phyloP scores from a whole-genome alignment of 2,329 filamentous ascomycete genomes.

The Cyphellophora europaea region DNA sequence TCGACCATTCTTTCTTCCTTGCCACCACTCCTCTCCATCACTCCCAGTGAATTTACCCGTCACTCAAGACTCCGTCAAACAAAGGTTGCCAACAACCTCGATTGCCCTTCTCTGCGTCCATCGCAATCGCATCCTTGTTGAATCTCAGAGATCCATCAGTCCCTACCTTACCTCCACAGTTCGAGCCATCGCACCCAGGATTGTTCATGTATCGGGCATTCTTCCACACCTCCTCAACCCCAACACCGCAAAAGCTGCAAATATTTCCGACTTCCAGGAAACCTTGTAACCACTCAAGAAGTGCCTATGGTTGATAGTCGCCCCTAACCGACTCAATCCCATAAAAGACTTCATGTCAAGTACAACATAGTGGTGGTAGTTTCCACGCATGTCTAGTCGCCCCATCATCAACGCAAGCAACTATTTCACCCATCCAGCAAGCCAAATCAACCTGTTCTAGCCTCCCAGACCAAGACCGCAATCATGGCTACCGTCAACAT shows the following conservation, averaged over 20 bases:
- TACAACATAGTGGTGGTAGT: conserved; percentile 17
- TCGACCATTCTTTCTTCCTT: too few species aligned
- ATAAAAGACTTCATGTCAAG: conserved; percentile 18
- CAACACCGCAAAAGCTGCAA: conserved; percentile 90
- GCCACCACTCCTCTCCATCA: too few species aligned
- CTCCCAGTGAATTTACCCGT: too few species aligned
- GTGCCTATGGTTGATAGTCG: conserved; percentile 69
- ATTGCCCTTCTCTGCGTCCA: too few species aligned
- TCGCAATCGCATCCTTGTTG: too few species aligned
- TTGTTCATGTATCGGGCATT: conserved; percentile 99
- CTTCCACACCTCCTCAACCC: conserved; percentile 88
- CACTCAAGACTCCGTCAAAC: too few species aligned
- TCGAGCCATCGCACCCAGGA: too few species aligned
- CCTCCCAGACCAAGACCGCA: conserved; percentile 33
- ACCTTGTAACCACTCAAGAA: conserved; percentile 82
- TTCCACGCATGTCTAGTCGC: conserved; percentile 52
- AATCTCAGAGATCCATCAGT: too few species aligned
- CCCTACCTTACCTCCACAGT: too few species aligned
- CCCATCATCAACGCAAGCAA: conserved; percentile 36
- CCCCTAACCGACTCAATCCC: conserved; percentile 15
- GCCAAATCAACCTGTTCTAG: conserved; percentile 27
- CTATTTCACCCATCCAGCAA: too few species aligned
- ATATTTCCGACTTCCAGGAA: conserved; percentile 92
- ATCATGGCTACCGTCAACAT: conserved; percentile 91
- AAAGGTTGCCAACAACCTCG: too few species aligned